Evolutionary conservation across 306 rosid genomes (phyloP), one percentile per base, ranked within the genome.

Genomic region (Chamaecrista fasciculata): DNA sequence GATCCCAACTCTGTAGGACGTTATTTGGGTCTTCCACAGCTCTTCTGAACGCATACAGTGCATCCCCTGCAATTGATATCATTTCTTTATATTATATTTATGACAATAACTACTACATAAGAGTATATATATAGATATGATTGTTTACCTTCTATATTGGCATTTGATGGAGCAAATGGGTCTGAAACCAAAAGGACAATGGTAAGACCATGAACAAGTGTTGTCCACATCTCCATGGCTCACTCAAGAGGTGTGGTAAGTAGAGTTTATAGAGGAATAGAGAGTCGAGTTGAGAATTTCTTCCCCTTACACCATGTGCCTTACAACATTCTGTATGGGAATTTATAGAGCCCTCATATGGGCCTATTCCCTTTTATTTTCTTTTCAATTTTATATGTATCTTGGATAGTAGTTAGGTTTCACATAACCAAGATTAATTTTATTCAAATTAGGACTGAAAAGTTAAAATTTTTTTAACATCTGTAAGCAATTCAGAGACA

Each of bases 61-160:
- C 97, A 82, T 91, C 97, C 37, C 97, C 96, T 91, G 85, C 67
- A 60, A n/a, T n/a, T n/a, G n/a, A n/a, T n/a, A n/a, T n/a, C n/a
- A n/a, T n/a, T n/a, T n/a, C n/a, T n/a, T n/a, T n/a, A n/a, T n/a
- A n/a, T n/a, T n/a, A n/a, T n/a, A n/a, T n/a, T n/a, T n/a, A n/a
- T n/a, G n/a, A n/a, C n/a, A n/a, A n/a, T n/a, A n/a, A n/a, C n/a
- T n/a, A n/a, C n/a, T n/a, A n/a, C n/a, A n/a, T n/a, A n/a, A n/a
- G 37, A 4, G 8, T 4, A 33, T 33, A 4, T 6, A 0, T 33
- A 33, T 4, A 33, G 6, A 47, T 6, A 47, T 2, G 14, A 15
- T 9, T 9, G 18, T 5, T 62, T 80, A 91, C 97, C 97, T 89
- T 91, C 97, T 19, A 71, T 66, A 85, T 91, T 91, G 12, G 89